Base-by-base conservation (phyloP, 2,329 filamentous ascomycete genomes). In the Reticulascus tulasneorum region DNA sequence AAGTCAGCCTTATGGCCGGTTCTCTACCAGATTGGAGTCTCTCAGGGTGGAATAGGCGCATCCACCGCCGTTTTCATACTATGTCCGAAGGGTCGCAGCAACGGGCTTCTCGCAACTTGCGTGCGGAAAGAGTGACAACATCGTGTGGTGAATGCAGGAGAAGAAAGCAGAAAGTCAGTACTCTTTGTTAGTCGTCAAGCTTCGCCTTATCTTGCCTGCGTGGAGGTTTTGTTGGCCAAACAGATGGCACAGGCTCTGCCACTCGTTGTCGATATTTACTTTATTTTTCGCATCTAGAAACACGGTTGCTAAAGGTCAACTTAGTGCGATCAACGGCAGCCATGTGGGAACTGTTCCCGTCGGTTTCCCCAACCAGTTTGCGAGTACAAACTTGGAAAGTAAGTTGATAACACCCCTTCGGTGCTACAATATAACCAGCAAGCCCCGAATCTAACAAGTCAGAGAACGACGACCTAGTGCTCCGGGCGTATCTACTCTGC, bases 271-370 rank as follows among this genome's bases (percentile, higher is more conserved):
- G n/a, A n/a, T n/a, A n/a, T n/a, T n/a, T n/a, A n/a, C n/a, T n/a
- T n/a, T n/a, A n/a, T n/a, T n/a, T n/a, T n/a, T n/a, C n/a, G n/a
- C n/a, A n/a, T n/a, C n/a, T n/a, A n/a, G n/a, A n/a, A n/a, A n/a
- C n/a, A n/a, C n/a, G n/a, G n/a, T n/a, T n/a, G n/a, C n/a, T n/a
- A n/a, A n/a, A n/a, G n/a, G n/a, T n/a, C n/a, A n/a, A n/a, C n/a
- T n/a, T 42, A 76, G 72, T 77, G 73, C 49, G 71, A 73, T 46
- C 70, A 74, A 46, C 64, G 66, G 18, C 69, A 71, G 20, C 73
- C 73, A 11, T 76, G 73, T 53, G 66, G 64, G 27, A 74, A 76
- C 47, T 77, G 73, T 45, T 56, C 63, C 17, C 66, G 72, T 23
- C 62, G 72, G 20, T 76, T 71, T 42, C 73, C 73, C 1, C 68